Evolutionary conservation across 495 filamentous ascomycete species (phyloP), one percentile per base, ranked within the genome.

Genomic region (Podospora pseudoanserina): DNA sequence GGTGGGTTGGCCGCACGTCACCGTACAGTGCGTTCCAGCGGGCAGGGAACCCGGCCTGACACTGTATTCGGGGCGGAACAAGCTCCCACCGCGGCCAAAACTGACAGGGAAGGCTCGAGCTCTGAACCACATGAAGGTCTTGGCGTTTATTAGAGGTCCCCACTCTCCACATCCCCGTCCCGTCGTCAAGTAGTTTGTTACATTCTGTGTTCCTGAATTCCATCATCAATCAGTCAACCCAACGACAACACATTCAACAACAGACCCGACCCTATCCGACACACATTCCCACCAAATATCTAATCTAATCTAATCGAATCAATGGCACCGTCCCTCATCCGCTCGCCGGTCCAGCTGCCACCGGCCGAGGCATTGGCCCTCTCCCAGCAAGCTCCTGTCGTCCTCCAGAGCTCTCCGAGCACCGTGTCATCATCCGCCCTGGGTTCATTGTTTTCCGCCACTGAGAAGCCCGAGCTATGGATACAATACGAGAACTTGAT

Each of bases 401-500:
- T 95, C 68, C 85, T 97, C 61, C 79, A 80, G 63, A 81, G 76
- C 58, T 79, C 82, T 39, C 74, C 81, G 19, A 78, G 84, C 32
- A 77, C 80, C 18, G 77, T 81, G 3, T 81, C 80, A n/a, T 73
- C 75, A n/a, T 85, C 83, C 65, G 76, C 84, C 3, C 70, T 90
- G 71, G 79, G 72, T 58, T 86, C 83, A 70, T 68, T 85, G 63
- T 86, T 84, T 73, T 82, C 84, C 5, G 76, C 83, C n/a, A 70
- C 83, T 39, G 93, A 96, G 72, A 87, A 88, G 1, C 84, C 89
- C 55, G 92, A 94, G 67, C 81, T 89, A 74, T 98, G 93, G 91
- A 82, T 84, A 3, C 83, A 80, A n/a, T 89, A 93, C 74, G 95
- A 98, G 78, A 92, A 94, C 75, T 85, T 97, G 28, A 78, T 97